A percentile compares a stretch with the other conserved stretches of the same genome.
Conservation (phyloP, 164 flowering plant genomes). For the Liquidambar formosana region DNA sequence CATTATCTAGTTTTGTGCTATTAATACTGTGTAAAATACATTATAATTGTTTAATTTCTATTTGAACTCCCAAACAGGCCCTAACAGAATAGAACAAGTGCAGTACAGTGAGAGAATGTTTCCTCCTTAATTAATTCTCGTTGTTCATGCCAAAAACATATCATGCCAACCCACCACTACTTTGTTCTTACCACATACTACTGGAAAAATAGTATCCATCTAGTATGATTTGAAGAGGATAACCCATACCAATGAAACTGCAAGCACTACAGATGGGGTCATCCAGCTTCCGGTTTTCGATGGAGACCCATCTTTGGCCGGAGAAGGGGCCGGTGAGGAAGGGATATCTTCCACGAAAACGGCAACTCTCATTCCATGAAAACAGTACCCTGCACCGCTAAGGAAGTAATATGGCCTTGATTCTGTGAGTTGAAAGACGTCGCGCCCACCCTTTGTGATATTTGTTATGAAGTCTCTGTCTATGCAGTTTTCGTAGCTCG, state of each 20-base stretch:
- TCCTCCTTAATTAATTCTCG: too few relatives aligned
- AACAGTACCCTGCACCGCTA: constrained; percentile 47
- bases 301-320: neutral
- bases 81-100: too few relatives aligned
- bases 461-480: constrained; percentile 37
- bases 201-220: too few relatives aligned
- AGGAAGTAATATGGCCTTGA: constrained; percentile 44
- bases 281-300: neutral
- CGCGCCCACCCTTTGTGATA: constrained; percentile 47
- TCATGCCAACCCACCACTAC: too few relatives aligned
- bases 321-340: constrained; percentile 17
- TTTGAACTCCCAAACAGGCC: too few relatives aligned
- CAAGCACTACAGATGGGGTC: neutral
- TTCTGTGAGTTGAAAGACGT: constrained; percentile 39
- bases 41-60: too few relatives aligned
- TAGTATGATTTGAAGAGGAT: neutral
- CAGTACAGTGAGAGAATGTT: too few relatives aligned
- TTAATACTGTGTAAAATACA: too few relatives aligned
- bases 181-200: too few relatives aligned
- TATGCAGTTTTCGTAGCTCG: constrained; percentile 39
- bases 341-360: constrained; percentile 19
- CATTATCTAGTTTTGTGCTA: too few relatives aligned
- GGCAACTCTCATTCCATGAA: constrained; percentile 38
- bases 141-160: too few relatives aligned
- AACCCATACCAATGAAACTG: neutral